Conservation (phyloP, 805 yeast genomes). For the Saccharomyces eubayanus region DNA sequence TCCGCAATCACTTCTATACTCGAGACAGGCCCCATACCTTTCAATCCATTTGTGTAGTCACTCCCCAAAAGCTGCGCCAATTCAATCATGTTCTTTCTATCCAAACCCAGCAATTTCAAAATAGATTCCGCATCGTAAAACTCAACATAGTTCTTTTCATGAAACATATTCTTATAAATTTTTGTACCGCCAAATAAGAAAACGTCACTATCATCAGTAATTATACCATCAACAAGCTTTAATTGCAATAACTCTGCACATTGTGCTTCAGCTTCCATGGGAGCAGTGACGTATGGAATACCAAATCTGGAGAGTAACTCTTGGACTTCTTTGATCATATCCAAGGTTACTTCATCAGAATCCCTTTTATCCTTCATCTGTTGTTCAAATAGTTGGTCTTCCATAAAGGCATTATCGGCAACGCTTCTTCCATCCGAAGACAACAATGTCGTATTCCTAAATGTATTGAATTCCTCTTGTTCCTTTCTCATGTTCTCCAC, state of each 20-base stretch:
- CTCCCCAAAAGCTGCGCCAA: constrained; percentile 83
- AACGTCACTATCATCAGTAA: constrained; percentile 96
- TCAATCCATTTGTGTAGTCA: constrained; percentile 89
- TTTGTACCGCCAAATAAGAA: constrained; percentile 83
- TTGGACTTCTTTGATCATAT: constrained; percentile 86
- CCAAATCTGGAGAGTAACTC: constrained; percentile 83
- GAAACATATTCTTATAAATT: constrained; percentile 88
- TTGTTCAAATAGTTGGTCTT: constrained; percentile 49
- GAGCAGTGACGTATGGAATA: constrained; percentile 89
- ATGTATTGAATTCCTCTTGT: constrained; percentile 60
- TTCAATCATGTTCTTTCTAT: constrained; percentile 57
- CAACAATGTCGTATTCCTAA: constrained; percentile 36
- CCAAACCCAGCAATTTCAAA: constrained; percentile 55
- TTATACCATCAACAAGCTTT: constrained; percentile 82
- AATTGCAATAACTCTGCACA: constrained; percentile 73
- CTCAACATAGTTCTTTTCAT: constrained; percentile 86
- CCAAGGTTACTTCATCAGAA: constrained; percentile 80
- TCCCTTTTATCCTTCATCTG: constrained; percentile 67
- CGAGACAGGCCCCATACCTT: constrained; percentile 89
- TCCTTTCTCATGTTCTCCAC: constrained; percentile 59
- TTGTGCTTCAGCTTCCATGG: constrained; percentile 99
- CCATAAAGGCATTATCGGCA: constrained; percentile 23
- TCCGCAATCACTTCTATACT: constrained; percentile 88
- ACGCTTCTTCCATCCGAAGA: constrained; percentile 18
- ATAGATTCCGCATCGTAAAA: constrained; percentile 58